Base-by-base conservation (phyloP, 345 rosid species). In the Leavenworthia alabamica region DNA sequence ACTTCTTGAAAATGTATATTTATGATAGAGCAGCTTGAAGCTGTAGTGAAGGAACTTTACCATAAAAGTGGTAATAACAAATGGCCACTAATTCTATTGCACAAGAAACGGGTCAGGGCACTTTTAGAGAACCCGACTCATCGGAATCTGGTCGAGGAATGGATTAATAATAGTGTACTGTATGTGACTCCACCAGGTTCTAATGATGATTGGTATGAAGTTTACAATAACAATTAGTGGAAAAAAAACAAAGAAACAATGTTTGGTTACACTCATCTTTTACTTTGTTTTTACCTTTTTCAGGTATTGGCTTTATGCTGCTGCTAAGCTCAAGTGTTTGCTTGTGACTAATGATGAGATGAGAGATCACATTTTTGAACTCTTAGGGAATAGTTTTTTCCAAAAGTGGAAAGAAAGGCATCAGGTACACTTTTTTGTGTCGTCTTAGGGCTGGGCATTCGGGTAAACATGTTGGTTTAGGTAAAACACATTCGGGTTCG, bases 361-460 rank as follows among this genome's bases (percentile, higher is more conserved):
- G 96, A 83, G 92, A 64, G 98, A 88, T 74, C 95, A 91, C 82
- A 86, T 84, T 57, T 91, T 88, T 68, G 96, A 86, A 75, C 88
- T 91, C 33, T 31, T 88, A 28, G 83, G 96, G 15, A 80, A 59
- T 53, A 77, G 66, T 70, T 82, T 86, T 66, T 86, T 91, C 64
- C 77, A 79, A 57, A 84, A 77, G 54, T 91, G 95, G 96, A 88
- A 91, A 80, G 95, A 83, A 82, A 81, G 95, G 33, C 90, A 91
- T 75, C 96, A 84, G 70, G 72, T n/a, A n/a, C n/a, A n/a, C n/a
- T n/a, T n/a, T n/a, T n/a, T n/a, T n/a, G n/a, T n/a, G n/a, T n/a
- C n/a, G n/a, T n/a, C n/a, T n/a, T n/a, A n/a, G n/a, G n/a, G n/a
- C n/a, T n/a, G n/a, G n/a, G n/a, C n/a, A n/a, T n/a, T n/a, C n/a